Evolutionary conservation across 2,329 filamentous ascomycete species (phyloP), one percentile per base, ranked within the genome.

Genomic region (Fusarium floridanum): DNA sequence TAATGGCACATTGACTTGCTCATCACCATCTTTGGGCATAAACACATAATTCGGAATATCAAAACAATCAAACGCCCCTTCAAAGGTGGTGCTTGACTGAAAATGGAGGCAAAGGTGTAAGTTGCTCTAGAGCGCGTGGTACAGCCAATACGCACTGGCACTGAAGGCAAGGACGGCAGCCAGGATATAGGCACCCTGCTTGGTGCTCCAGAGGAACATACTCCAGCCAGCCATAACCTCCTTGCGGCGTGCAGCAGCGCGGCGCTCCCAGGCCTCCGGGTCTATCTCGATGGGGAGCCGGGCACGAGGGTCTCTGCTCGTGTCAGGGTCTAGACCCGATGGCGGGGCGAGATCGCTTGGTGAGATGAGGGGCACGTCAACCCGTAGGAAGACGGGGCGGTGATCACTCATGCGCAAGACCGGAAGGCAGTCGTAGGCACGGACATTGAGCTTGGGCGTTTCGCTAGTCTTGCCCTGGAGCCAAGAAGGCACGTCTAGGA

Each of bases 381-480:
- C 86, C 5, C 93, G 90, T 27, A 98, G 86, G 57, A 91, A 93
- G 4, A 98, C 97, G 8, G 95, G 89, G 34, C 94, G 91, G 83
- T 99, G 97, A 81, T 99, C 97, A 64, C 94, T 97, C 10, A 92
- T 94, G n/a, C 90, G 87, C 71, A 97, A 89, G 2, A 97, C 85
- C 2, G 95, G 94, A 32, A 98, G 86, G 17, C 93, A 90, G 17
- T 91, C 88, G 82, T 98, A 98, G 27, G 91, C 86, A 27, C 85
- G 82, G n/a, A 94, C 87, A 9, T 85, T 81, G 39, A 91, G 84
- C 37, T 79, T 77, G 11, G 76, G 77, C 6, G 72, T 64, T 56
- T 67, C 20, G 64, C 65, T 48, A 20, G 60, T 43, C 39, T 67
- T 67, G 36, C 74, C 81, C 78, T 82, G 82, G 43, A 86, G 80